Evolutionary conservation across 1,284 basidiomycete genomes (phyloP), one percentile per base, ranked within the genome.

Genomic region (Trametes versicolor): DNA sequence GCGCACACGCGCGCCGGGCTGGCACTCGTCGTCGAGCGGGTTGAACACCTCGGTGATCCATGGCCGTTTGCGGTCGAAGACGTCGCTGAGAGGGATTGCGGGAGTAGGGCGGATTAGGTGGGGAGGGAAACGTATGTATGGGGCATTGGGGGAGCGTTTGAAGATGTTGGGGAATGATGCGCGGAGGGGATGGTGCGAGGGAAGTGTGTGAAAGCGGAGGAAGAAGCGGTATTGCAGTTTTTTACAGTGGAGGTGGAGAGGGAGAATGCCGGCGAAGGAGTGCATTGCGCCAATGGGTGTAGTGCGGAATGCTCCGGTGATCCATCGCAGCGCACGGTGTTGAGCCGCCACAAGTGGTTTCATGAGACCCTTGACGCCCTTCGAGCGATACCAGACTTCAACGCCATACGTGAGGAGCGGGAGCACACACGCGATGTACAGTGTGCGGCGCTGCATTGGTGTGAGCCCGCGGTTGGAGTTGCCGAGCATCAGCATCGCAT

Each of bases 401-500:
- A 59, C 62, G 2, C 70, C 70, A 36, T 72, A 70, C 1, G 76
- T 72, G 50, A 81, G 71, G 17, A 77, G 70, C 0, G 79, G 75
- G 2, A 76, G 34, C 0, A 81, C 70, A 51, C 75, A 76, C 0
- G 76, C 64, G 1, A 69, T 67, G 71, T 78, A 78, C 4, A 80
- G 70, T 5, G 64, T 70, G 3, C 76, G 65, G 0, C 75, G 55
- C 50, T 77, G 67, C 4, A 45, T 17, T 5, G 76, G 75, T 9
- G 65, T 65, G 0, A 82, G 71, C 1, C 80, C 79, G 1, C 73
- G 68, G 0, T 75, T 63, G 0, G 79, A 79, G 71, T 81, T 81
- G 3, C 77, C 76, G 0, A 81, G 75, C 73, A 79, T 77, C 0
- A 67, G 66, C 0, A 80, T 58, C 0, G 72, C 71, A 9, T 51